phyloP scores from a whole-genome alignment of 2,329 filamentous ascomycete species.

The Cladobotryum mycophilum region DNA sequence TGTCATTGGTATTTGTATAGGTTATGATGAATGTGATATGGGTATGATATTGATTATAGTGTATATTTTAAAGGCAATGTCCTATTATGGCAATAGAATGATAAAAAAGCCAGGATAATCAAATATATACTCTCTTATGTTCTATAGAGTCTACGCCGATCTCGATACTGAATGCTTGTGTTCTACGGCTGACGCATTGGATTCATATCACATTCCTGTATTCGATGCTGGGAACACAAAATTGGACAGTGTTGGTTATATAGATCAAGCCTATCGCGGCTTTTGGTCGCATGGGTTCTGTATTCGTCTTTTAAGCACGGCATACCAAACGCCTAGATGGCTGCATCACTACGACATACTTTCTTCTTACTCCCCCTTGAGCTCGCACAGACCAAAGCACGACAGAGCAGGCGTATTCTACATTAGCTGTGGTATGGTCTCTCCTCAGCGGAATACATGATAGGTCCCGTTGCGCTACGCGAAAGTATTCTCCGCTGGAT shows the following conservation, averaged over 20 bases:
- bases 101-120: too few relatives aligned
- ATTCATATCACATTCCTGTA: neutral
- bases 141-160: slow-evolving; percentile 15
- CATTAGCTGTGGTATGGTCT: neutral
- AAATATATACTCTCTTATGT: too few relatives aligned
- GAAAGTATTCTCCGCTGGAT: slow-evolving; percentile 3
- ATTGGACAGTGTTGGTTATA: too few relatives aligned
- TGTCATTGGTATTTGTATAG: too few relatives aligned
- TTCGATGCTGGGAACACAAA: neutral
- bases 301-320: slow-evolving; percentile 21
- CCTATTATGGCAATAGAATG: too few relatives aligned
- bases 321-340: slow-evolving; percentile 33
- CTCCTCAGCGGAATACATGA: slow-evolving; percentile 14
- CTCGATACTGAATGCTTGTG: slow-evolving; percentile 25
- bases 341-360: slow-evolving; percentile 26
- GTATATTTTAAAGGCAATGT: too few relatives aligned
- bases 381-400: slow-evolving; percentile 5
- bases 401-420: slow-evolving; percentile 4
- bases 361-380: slow-evolving; percentile 26
- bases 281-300: slow-evolving; percentile 27
- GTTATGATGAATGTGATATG: too few relatives aligned
- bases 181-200: slow-evolving; percentile 16
- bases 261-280: slow-evolving; percentile 11
- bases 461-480: slow-evolving; percentile 13
- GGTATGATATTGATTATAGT: too few relatives aligned